phyloP scores from a whole-genome alignment of 495 filamentous ascomycete species.

The Hyphodiscus hymeniophilus region DNA sequence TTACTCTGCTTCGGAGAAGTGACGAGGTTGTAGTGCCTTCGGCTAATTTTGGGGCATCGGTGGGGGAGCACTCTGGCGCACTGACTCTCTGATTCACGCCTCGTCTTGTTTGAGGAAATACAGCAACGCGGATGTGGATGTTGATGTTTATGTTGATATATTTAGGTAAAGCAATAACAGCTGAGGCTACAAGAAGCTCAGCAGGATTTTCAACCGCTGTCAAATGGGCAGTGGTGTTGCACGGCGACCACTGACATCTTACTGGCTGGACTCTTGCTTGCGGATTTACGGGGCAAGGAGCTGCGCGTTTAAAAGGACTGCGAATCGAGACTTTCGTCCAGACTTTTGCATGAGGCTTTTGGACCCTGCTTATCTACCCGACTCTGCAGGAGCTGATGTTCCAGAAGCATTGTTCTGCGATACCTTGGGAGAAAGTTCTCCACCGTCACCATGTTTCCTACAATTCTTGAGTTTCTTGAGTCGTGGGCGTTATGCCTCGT shows the following conservation, averaged over 20 bases:
- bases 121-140: too few relatives aligned
- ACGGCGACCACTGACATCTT: too few relatives aligned
- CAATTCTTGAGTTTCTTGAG: too few relatives aligned
- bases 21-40: too few relatives aligned
- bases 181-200: background rate
- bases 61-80: too few relatives aligned
- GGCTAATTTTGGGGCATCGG: too few relatives aligned
- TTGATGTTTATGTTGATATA: too few relatives aligned
- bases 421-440: too few relatives aligned
- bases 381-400: background rate
- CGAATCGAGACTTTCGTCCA: background rate
- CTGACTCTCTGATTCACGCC: background rate
- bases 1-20: too few relatives aligned
- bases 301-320: slow-evolving; percentile 3
- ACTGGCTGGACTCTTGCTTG: too few relatives aligned
- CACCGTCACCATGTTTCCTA: too few relatives aligned
- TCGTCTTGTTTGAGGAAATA: background rate
- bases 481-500: too few relatives aligned
- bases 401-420: background rate
- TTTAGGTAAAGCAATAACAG: background rate
- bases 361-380: slow-evolving; percentile 9
- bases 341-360: background rate
- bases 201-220: slow-evolving; percentile 6
- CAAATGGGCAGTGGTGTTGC: background rate
- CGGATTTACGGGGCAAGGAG: background rate